Percentiles rank a stretch among this genome's conserved stretches.
phyloP scores from a whole-genome alignment of 1,284 basidiomycete species.

The Ustilago nuda region DNA sequence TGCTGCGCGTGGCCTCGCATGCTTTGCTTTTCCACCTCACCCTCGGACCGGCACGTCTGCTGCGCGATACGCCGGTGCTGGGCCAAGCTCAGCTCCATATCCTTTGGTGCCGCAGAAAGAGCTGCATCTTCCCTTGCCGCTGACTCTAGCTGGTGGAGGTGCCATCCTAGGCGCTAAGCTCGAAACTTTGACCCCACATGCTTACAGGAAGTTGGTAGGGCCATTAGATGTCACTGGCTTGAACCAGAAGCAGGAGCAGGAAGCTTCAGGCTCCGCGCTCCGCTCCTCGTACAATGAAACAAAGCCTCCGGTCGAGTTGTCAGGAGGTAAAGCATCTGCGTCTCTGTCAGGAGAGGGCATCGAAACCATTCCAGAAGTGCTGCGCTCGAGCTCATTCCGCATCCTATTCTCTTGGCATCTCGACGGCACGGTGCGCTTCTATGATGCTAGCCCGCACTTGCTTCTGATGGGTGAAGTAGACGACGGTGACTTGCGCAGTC shows the following conservation, averaged over 20 bases:
- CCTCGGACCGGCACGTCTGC: background rate
- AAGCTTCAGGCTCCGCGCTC: conserved; percentile 21
- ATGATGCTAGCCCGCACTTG: conserved; percentile 63
- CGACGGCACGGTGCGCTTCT: conserved; percentile 64
- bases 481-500: conserved; percentile 28
- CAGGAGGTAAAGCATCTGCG: conserved; percentile 53
- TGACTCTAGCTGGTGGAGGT: conserved; percentile 55
- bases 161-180: conserved; percentile 58
- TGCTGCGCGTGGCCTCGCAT: conserved; percentile 57
- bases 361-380: conserved; percentile 32
- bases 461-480: conserved; percentile 55
- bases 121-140: conserved; percentile 58
- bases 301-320: conserved; percentile 35
- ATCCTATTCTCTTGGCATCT: conserved; percentile 65
- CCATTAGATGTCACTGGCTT: conserved; percentile 39
- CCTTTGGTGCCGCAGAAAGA: conserved; percentile 24
- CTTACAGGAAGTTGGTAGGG: conserved; percentile 59
- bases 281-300: conserved; percentile 28
- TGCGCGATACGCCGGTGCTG: background rate
- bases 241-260: conserved; percentile 44
- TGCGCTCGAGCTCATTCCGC: conserved; percentile 38
- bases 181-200: conserved; percentile 42
- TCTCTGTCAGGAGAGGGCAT: conserved; percentile 30
- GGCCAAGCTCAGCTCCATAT: background rate
- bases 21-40: conserved; percentile 61